Evolutionary conservation across 2,329 filamentous ascomycete species (phyloP).

Genomic region (Penicillium sp.): DNA sequence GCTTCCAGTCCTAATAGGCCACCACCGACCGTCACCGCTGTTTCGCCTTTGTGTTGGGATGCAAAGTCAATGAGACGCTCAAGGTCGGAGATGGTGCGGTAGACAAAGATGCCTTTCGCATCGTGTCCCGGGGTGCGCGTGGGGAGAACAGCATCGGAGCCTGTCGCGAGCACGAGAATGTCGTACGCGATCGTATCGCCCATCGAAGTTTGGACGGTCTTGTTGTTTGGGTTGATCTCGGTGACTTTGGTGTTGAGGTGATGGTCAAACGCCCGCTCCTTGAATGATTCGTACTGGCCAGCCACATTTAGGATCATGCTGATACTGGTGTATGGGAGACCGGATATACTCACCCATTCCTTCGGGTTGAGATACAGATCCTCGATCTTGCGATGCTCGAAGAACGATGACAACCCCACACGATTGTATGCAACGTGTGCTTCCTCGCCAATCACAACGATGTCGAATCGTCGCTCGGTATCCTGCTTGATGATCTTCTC

Average conservation of each 20-base stretch:
- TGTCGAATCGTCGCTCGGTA: constrained; percentile 71
- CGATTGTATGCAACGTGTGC: constrained; percentile 86
- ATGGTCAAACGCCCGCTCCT: constrained; percentile 67
- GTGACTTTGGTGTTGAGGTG: constrained; percentile 72
- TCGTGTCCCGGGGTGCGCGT: constrained; percentile 71
- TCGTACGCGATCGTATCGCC: constrained; percentile 72
- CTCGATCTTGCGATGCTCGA: constrained; percentile 79
- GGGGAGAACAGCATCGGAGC: constrained; percentile 76
- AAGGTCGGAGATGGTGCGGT: constrained; percentile 79
- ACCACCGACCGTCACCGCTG: constrained; percentile 76
- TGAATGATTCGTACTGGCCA: constrained; percentile 62
- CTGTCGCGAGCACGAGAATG: constrained; percentile 77
- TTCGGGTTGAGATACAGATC: constrained; percentile 82
- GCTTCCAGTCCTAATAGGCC: constrained; percentile 83
- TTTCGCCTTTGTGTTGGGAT: constrained; percentile 61
- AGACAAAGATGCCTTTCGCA: constrained; percentile 82
- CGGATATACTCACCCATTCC: constrained; percentile 66
- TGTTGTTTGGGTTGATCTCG: constrained; percentile 61
- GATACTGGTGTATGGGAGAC: not conserved
- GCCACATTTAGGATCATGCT: not conserved
- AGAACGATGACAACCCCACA: constrained; percentile 84
- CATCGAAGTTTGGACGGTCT: constrained; percentile 67
- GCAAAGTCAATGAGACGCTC: constrained; percentile 73
- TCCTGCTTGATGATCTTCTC: constrained; percentile 88
- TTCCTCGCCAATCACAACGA: constrained; percentile 85